Base-by-base conservation (phyloP, 2,329 filamentous ascomycete genomes). In the Penicillium sp. region DNA sequence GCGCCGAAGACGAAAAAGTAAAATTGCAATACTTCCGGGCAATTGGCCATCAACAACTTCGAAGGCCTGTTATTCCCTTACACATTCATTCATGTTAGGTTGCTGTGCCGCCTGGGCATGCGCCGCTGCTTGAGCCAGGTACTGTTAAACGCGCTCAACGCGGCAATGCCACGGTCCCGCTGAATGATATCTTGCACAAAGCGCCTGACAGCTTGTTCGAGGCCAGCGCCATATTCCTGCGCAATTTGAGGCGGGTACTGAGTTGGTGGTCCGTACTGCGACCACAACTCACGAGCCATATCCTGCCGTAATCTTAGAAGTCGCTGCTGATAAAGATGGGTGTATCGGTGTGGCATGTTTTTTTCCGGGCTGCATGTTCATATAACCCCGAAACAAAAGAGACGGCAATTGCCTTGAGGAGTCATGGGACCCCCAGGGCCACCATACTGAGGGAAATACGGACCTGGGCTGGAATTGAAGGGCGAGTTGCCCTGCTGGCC, bases 371-470 rank as follows among this genome's bases (percentile, higher is more conserved):
- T 62, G 69, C 56, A 71, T 69, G 38, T 69, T 73, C 21, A 21
- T 21, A 53, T 17, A 46, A 38, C 17, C 30, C 21, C 51, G 7
- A 45, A 26, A 56, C 44, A 26, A 45, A 48, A 44, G 29, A 55
- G 38, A 57, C 35, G 67, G 71, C 23, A 69, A 70, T 66, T 73
- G 81, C 82, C 83, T 83, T 84, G 82, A 72, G 84, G 84, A 75
- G 84, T 89, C 84, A 90, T 88, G 29, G 85, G 83, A 68, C 81
- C 82, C 64, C 77, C 79, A 64, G 84, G 86, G 86, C 91, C 91
- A 75, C 91, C 90, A 76, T 98, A 98, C 81, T 98, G 95, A 69
- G 94, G 93, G 79, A 97, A 98, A 83, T 92, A 97, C 41, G 84
- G 82, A 63, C 92, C 91, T 49, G 92, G 91, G 71, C 89, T 91